phyloP scores from a whole-genome alignment of 441 rosid species.

The Kokia cookei region DNA sequence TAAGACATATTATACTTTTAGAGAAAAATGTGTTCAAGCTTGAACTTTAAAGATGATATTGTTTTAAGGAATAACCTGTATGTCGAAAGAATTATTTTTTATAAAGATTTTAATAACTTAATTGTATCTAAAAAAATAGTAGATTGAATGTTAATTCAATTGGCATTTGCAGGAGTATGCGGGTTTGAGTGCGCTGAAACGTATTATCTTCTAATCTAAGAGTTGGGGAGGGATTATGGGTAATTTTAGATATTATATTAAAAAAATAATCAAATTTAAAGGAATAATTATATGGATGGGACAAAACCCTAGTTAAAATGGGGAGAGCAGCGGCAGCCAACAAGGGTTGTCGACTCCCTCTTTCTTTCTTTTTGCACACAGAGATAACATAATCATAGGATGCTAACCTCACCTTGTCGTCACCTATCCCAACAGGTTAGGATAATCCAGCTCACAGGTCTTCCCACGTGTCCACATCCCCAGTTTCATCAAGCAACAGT shows the following conservation, averaged over 20 bases:
- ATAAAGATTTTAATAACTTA: neutral
- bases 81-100: no score
- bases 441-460: conserved; percentile 14
- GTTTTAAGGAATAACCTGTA: accelerated
- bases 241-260: no score
- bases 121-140: neutral
- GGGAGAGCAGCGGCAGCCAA: conserved; percentile 9
- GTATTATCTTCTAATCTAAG: no score
- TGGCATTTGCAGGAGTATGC: no score
- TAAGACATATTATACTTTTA: no score
- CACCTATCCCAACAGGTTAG: conserved; percentile 12
- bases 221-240: no score
- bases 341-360: neutral
- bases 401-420: conserved; percentile 25
- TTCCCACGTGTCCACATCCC: conserved; percentile 21
- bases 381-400: conserved; percentile 17
- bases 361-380: neutral
- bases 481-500: neutral
- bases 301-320: conserved; percentile 11
- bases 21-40: no score
- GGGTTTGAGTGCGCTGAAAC: no score
- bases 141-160: no score
- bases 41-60: no score
- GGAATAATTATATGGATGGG: neutral
- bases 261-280: neutral